Base-by-base conservation (phyloP, 345 rosid genomes). In the Mangifera indica region DNA sequence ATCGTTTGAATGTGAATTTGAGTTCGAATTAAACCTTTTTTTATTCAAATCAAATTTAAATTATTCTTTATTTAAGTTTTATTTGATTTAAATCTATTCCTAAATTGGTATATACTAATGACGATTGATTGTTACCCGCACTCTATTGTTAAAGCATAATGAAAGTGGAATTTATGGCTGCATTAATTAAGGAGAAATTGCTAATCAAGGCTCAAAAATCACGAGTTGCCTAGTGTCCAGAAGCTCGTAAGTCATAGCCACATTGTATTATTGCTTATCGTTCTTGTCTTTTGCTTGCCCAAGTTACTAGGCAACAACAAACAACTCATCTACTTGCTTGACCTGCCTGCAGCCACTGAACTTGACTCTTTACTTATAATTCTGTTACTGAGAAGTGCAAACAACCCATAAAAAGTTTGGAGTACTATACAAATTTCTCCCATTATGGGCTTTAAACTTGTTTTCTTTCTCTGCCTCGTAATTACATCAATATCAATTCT, bases 151-250 rank as follows among this genome's bases (percentile, higher is more conserved):
- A 63, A n/a, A 48, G 14, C 52, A 44, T 4, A n/a, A 37, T 9
- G 15, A 63, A 21, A 44, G 17, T 63, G 65, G 42, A 18, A 22
- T 2, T 60, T 60, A 34, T 9, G 46, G 48, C 14, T 62, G 72
- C 69, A 58, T 58, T 44, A 46, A 71, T 48, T 45, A 24, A 75
- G 62, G 71, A 63, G 63, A 22, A 67, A 45, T 40, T 44, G 55
- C 40, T 65, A 37, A 65, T 13, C 12, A 5, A 45, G 66, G 63
- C 45, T 59, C 10, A 58, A 58, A 44, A 6, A 26, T 60, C 74
- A 46, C 34, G 21, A 71, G 59, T 18, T 71, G 60, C 60, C 66
- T 20, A 32, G 32, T 48, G 51, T 37, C 52, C 32, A 52, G 34
- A 32, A 61, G 45, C 34, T 11, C 15, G 49, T 29, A 49, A 60